Base-by-base conservation (phyloP, 345 rosid genomes). In the Abelmoschus esculentus region DNA sequence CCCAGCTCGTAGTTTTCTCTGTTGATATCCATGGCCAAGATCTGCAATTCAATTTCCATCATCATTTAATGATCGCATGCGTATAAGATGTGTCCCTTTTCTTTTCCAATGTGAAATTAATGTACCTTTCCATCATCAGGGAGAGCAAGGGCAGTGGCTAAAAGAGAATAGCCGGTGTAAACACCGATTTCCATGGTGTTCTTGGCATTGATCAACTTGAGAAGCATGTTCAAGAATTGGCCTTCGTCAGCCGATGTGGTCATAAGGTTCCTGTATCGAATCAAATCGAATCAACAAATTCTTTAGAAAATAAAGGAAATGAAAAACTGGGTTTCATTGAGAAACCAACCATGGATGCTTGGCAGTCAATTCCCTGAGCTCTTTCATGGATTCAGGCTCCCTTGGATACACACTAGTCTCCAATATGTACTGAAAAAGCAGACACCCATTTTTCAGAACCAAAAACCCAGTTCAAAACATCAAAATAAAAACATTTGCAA, bases 351-450 rank as follows among this genome's bases (percentile, higher is more conserved):
- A 90, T 6, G 98, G 98, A 58, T 96, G 99, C 70, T 92, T 96
- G 7, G 99, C 99, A 26, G 99, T 96, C 34, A 90, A 53, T 57
- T 92, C 99, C 29, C 98, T 83, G 32, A 92, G 92, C 80, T 96
- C 97, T 83, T 96, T 96, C 99, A 96, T 90, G 70, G 92, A 1
- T 77, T 89, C 97, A 22, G 96, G 90, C 86, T 96, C 99, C 67
- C 88, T 89, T 40, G 99, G 99, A 77, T 92, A 96, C 61, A 96
- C 99, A 66, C 99, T 96, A 1, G 98, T 96, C 81, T 96, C 98
- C n/a, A 96, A 68, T 26, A 96, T 96, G 66, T 92, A 92, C 96
- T 95, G 72, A 44, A 74, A 50, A 54, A 69, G 34, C 2, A 6
- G 28, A 34, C 22, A 15, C 15, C 19, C 61, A 68, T 42, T 7